A percentile compares a stretch with the other conserved stretches of the same genome.
Evolutionary conservation across 306 rosid species (phyloP).

Genomic region (Begonia peltatifolia): DNA sequence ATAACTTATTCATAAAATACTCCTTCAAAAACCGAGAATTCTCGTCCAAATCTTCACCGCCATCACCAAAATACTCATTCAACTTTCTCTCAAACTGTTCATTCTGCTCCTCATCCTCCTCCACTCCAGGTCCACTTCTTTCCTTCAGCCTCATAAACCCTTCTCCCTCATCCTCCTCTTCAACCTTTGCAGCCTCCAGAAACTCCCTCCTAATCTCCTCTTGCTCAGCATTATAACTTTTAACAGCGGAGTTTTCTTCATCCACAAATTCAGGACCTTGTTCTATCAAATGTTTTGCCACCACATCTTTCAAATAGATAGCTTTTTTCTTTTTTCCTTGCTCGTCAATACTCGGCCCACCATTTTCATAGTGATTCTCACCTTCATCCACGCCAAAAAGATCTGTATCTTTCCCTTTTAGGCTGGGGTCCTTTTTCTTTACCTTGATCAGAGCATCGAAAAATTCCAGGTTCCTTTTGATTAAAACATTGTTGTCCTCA

Average conservation of each 20-base stretch:
- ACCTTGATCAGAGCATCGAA: slow-evolving; percentile 60
- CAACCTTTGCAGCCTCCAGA: slow-evolving; percentile 34
- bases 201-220: slow-evolving; percentile 48
- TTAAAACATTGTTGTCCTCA: slow-evolving; percentile 2
- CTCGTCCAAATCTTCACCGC: slow-evolving; percentile 26
- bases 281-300: slow-evolving; percentile 54
- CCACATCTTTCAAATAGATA: slow-evolving; percentile 61
- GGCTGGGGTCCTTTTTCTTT: slow-evolving; percentile 49
- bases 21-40: slow-evolving; percentile 36
- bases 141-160: slow-evolving; percentile 34
- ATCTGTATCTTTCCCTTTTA: slow-evolving; percentile 40
- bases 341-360: slow-evolving; percentile 5
- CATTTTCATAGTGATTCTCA: slow-evolving; percentile 14
- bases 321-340: slow-evolving; percentile 19
- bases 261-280: slow-evolving; percentile 45
- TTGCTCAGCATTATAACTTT: slow-evolving; percentile 49
- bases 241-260: slow-evolving; percentile 10
- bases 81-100: slow-evolving; percentile 35
- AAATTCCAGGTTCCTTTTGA: slow-evolving; percentile 25
- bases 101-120: slow-evolving; percentile 21
- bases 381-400: slow-evolving; percentile 40
- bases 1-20: slow-evolving; percentile 49
- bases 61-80: slow-evolving; percentile 55
- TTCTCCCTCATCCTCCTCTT: slow-evolving; percentile 31
- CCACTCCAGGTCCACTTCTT: slow-evolving; percentile 6